These are phyloP conservation scores for Fallopia convolvulus DNA, from an alignment of 148 eudicot genomes.

Conservation along the genomic window DNA sequence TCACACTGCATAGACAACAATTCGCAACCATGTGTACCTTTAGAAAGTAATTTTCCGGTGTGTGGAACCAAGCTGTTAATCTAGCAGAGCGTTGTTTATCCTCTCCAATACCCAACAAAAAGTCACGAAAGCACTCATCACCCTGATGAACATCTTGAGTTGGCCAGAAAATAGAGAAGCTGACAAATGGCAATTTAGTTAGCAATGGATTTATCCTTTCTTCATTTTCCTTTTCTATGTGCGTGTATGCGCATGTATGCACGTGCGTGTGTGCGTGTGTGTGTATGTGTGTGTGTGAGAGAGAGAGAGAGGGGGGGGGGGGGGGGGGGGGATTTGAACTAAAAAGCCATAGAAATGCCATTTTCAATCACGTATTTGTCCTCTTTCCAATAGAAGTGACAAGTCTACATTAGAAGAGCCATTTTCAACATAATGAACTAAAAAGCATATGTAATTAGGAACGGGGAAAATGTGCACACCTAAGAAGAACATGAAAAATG, in stretches of 20 bases:
- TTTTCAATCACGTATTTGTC: no score
- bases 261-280: not conserved
- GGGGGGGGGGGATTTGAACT: no score
- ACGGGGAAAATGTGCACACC: no score
- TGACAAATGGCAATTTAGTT: constrained; percentile 29
- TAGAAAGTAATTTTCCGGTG: constrained; percentile 77
- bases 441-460: no score
- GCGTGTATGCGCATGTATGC: no score
- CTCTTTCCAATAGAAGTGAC: no score
- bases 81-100: constrained; percentile 88
- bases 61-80: constrained; percentile 96
- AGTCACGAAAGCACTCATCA: constrained; percentile 94
- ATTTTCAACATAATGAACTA: no score
- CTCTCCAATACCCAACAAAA: constrained; percentile 81
- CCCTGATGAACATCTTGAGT: constrained; percentile 50
- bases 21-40: constrained; percentile 29
- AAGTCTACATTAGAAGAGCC: no score
- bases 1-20: not conserved
- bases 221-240: not conserved
- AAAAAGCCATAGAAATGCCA: no score
- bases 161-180: constrained; percentile 91
- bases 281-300: not conserved
- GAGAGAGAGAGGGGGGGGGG: no score
- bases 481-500: no score
- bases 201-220: constrained; percentile 8